Conservation (phyloP, 2,329 filamentous ascomycete genomes). For the Geosmithia putterillii region DNA sequence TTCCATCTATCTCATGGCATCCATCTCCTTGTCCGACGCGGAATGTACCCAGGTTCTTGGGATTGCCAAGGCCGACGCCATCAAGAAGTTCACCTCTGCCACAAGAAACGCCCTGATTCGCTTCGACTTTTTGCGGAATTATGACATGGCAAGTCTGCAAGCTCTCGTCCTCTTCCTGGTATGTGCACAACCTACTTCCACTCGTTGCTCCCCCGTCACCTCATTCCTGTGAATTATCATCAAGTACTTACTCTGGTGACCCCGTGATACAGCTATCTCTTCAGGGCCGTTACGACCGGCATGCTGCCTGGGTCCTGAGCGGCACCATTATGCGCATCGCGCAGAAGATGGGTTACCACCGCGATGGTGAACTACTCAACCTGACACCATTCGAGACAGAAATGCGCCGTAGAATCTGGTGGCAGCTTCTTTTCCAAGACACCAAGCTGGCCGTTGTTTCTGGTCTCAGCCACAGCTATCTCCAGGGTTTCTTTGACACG, state of each 20-base stretch:
- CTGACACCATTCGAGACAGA: conserved; percentile 52
- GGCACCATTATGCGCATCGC: conserved; percentile 51
- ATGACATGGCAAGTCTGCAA: conserved; percentile 46
- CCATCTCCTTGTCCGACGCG: conserved; percentile 38
- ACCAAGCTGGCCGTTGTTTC: conserved; percentile 44
- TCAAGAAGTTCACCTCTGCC: conserved; percentile 38
- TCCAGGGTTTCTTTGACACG: conserved; percentile 43
- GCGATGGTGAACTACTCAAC: conserved; percentile 43
- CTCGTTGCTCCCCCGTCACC: neutral
- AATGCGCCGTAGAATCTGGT: conserved; percentile 57
- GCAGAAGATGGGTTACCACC: conserved; percentile 55
- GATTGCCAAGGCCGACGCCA: conserved; percentile 32
- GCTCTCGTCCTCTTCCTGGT: conserved; percentile 47
- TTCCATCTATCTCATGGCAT: conserved; percentile 51
- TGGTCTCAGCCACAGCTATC: conserved; percentile 39
- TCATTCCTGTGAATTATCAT: neutral
- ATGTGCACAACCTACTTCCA: neutral
- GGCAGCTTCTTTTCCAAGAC: conserved; percentile 49
- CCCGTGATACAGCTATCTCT: conserved; percentile 32
- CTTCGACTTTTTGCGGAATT: conserved; percentile 44
- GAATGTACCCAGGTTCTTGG: conserved; percentile 44
- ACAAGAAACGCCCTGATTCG: conserved; percentile 36
- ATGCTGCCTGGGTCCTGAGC: conserved; percentile 48
- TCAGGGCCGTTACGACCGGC: conserved; percentile 44
- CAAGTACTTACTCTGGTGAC: neutral